Conservation (phyloP, 352 stramenopile genomes). For the Plasmopara halstedii region DNA sequence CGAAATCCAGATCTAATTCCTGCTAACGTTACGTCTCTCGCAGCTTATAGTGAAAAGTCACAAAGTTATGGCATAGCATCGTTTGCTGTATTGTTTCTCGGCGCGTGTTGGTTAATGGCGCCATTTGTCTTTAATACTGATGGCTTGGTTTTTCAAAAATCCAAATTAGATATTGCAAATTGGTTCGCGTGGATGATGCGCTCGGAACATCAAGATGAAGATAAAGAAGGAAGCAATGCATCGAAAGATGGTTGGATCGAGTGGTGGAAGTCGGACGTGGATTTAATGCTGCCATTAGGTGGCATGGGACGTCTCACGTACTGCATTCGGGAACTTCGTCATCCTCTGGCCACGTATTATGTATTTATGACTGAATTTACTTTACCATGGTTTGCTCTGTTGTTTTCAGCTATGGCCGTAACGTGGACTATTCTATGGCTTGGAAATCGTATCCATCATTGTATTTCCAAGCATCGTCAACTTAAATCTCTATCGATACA, state of each 20-base stretch:
- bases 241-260: conserved; percentile 69
- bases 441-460: conserved; percentile 37
- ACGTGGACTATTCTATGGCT: conserved; percentile 51
- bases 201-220: conserved; percentile 31
- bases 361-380: conserved; percentile 70
- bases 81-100: conserved; percentile 77
- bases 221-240: conserved; percentile 27
- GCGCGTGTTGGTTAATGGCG: conserved; percentile 73
- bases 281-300: conserved; percentile 61
- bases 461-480: conserved; percentile 51
- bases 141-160: conserved; percentile 76
- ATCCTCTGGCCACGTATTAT: conserved; percentile 76
- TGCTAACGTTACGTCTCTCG: conserved; percentile 59
- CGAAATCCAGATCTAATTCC: conserved; percentile 42
- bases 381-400: conserved; percentile 30
- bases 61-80: conserved; percentile 77
- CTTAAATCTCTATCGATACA: conserved; percentile 44
- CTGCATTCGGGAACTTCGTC: conserved; percentile 65
- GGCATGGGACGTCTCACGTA: conserved; percentile 71
- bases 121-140: conserved; percentile 88
- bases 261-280: conserved; percentile 62
- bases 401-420: conserved; percentile 42
- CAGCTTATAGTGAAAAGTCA: conserved; percentile 41
- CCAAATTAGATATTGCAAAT: conserved; percentile 69
- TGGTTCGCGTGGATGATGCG: conserved; percentile 85